Evolutionary conservation across 2,329 filamentous ascomycete species (phyloP).

Genomic region (Volutella citrinella): DNA sequence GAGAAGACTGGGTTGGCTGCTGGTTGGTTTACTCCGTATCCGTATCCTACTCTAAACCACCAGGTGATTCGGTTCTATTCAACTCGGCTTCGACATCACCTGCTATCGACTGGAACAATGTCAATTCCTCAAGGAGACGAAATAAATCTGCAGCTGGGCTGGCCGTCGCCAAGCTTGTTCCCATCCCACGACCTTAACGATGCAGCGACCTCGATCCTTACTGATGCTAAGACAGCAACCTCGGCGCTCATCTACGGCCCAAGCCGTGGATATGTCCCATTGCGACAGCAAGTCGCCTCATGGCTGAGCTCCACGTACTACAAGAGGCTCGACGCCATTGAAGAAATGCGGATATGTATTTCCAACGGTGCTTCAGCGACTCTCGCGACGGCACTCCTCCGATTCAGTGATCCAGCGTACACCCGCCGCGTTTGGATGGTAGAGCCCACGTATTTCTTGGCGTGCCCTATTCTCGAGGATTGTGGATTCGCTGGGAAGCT

Average conservation of each 20-base stretch:
- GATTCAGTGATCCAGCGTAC: constrained; percentile 58
- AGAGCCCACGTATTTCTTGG: constrained; percentile 60
- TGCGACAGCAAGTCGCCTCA: not conserved
- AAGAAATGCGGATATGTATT: not conserved
- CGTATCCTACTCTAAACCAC: no score
- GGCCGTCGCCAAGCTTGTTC: not conserved
- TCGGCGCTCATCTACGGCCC: not conserved
- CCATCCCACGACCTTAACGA: not conserved
- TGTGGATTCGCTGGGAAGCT: constrained; percentile 53
- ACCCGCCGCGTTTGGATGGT: constrained; percentile 62
- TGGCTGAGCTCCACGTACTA: not conserved
- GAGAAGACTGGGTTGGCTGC: no score
- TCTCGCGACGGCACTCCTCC: constrained; percentile 1
- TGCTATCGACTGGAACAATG: no score
- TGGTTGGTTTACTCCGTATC: no score
- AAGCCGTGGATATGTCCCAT: not conserved
- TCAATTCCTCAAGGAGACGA: no score
- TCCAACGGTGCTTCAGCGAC: not conserved
- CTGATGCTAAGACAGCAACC: not conserved
- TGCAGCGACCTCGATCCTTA: not conserved
- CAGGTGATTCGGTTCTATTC: no score
- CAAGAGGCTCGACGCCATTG: not conserved
- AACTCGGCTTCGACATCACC: no score
- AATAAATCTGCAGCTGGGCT: not conserved
- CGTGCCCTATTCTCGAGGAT: constrained; percentile 61